These are phyloP conservation scores for Mrakia gelida DNA, from an alignment of 768 basidiomycete species.

Conservation along the genomic window DNA sequence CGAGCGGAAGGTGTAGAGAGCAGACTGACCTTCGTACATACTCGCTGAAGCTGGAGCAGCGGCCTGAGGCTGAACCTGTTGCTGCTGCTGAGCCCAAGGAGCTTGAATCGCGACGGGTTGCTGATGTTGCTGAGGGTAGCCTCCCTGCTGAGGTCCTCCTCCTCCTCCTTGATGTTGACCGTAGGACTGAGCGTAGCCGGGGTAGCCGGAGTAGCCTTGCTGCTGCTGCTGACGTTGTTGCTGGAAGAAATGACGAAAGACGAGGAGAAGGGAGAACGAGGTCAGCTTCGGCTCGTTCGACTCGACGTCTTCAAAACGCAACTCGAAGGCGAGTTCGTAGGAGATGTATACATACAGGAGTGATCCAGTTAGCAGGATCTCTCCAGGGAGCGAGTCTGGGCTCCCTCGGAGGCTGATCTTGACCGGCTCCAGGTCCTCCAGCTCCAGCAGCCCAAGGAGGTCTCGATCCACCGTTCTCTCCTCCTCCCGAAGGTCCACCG, in stretches of 20 bases:
- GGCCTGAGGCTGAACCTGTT: not conserved
- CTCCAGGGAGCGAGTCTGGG: conserved; percentile 28
- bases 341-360: conserved; percentile 13
- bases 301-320: not conserved
- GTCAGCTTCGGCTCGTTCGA: not conserved
- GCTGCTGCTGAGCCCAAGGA: conserved; percentile 20
- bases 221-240: conserved; percentile 20
- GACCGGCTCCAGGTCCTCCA: conserved; percentile 9
- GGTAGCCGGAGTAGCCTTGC: not conserved
- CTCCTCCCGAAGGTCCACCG: not conserved
- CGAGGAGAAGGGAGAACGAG: not conserved
- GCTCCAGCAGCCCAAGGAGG: not conserved
- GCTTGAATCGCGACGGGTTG: conserved; percentile 14
- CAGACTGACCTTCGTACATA: conserved; percentile 9
- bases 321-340: no score
- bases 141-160: not conserved
- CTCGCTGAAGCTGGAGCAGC: conserved; percentile 14
- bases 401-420: conserved; percentile 3
- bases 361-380: conserved; percentile 31
- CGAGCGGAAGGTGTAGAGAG: not conserved
- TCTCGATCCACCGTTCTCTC: not conserved
- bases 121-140: not conserved
- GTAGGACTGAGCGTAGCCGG: conserved; percentile 7
- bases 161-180: not conserved
- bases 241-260: not conserved